A percentile compares a stretch with the other conserved stretches of the same genome.
phyloP scores from a whole-genome alignment of 2,329 filamentous ascomycete genomes.

The Acephala macrosclerotiorum region DNA sequence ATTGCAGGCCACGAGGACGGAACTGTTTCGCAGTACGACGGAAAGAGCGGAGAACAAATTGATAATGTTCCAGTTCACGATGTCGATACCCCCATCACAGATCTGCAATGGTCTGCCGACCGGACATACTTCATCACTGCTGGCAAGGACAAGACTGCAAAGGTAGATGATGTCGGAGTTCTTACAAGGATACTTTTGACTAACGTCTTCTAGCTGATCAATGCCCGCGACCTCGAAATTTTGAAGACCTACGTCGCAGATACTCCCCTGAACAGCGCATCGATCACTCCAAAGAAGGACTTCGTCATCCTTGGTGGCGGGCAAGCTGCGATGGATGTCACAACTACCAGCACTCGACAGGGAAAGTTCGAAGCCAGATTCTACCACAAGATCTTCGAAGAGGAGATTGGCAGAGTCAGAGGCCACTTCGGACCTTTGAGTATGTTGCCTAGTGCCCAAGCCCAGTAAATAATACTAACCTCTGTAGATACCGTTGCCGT shows the following conservation, averaged over 20 bases:
- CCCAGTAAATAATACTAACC: conserved; percentile 16
- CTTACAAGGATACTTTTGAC: conserved; percentile 26
- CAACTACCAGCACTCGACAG: conserved; percentile 85
- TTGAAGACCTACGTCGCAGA: conserved; percentile 93
- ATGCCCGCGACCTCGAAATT: conserved; percentile 84
- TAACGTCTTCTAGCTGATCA: conserved; percentile 67
- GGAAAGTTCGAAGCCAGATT: conserved; percentile 99
- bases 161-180: conserved; percentile 58
- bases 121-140: conserved; percentile 98
- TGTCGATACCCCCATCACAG: conserved; percentile 77
- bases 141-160: conserved; percentile 96
- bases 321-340: conserved; percentile 99
- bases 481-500: conserved; percentile 81
- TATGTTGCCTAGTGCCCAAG: conserved; percentile 54
- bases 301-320: conserved; percentile 98
- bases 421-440: conserved; percentile 88
- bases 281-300: conserved; percentile 94
- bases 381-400: conserved; percentile 99
- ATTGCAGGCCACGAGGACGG: conserved; percentile 98
- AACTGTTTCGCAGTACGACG: conserved; percentile 88
- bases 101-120: conserved; percentile 94
- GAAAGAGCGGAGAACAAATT: conserved; percentile 86
- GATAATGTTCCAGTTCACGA: conserved; percentile 87
- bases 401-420: conserved; percentile 96
- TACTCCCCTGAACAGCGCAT: conserved; percentile 94